phyloP scores from a whole-genome alignment of 2,329 filamentous ascomycete genomes.

The Aureobasidium mangrovei region DNA sequence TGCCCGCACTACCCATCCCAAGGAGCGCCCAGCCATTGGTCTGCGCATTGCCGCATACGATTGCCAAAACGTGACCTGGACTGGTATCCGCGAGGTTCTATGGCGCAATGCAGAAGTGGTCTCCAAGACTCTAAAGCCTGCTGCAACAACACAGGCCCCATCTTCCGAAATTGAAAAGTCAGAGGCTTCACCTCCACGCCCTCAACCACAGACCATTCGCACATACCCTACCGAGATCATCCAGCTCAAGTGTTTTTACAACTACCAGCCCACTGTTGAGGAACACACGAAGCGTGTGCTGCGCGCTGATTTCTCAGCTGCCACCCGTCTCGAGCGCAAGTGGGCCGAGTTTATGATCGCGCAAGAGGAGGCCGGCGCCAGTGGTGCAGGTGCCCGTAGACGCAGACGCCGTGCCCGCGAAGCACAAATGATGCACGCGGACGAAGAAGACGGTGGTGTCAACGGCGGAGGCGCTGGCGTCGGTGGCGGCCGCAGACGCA shows the following conservation, averaged over 20 bases:
- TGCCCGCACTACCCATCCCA: conserved; percentile 32
- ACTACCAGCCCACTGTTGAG: conserved; percentile 89
- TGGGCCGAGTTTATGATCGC: conserved; percentile 95
- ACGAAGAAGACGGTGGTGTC: conserved; percentile 60
- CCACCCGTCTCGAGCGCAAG: conserved; percentile 72
- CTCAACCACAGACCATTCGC: conserved; percentile 1
- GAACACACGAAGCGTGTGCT: conserved; percentile 85
- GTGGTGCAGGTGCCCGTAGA: conserved; percentile 57
- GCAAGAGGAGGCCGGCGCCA: conserved; percentile 69
- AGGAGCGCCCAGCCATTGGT: conserved; percentile 42
- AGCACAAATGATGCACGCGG: conserved; percentile 68
- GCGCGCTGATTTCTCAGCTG: conserved; percentile 63
- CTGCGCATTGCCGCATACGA: conserved; percentile 80
- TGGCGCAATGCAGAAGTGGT: conserved; percentile 72
- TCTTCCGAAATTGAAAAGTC: conserved; percentile 14
- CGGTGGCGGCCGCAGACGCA: conserved; percentile 32
- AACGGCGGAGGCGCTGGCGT: conserved; percentile 19
- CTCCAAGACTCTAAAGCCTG: conserved; percentile 25
- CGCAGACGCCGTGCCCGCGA: conserved; percentile 70
- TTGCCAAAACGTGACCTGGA: conserved; percentile 87
- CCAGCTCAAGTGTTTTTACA: conserved; percentile 85
- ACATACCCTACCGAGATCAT: conserved; percentile 72
- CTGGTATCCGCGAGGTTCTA: conserved; percentile 76
- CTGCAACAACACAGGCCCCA: conserved; percentile 17
- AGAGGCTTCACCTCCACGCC: background rate